Base-by-base conservation (phyloP, 345 rosid genomes). In the Salix purpurea region DNA sequence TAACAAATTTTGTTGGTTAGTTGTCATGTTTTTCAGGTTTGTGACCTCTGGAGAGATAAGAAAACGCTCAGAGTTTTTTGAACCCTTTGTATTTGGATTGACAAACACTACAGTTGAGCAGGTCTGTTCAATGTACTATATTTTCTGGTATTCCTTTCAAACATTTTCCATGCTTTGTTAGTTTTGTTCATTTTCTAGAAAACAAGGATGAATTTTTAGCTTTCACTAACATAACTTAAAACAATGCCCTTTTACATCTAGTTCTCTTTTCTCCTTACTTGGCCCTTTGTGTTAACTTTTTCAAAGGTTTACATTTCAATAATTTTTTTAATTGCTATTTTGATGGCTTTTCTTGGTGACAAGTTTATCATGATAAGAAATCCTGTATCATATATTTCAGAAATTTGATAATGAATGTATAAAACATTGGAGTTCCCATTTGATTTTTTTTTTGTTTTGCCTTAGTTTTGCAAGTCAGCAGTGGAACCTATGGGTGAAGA, bases 401-500 rank as follows among this genome's bases (percentile, higher is more conserved):
- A 10, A 67, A 6, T 67, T 69, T 64, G 69, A 23, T 58, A n/a
- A 58, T n/a, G 64, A 58, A n/a, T 58, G 28, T 28, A 58, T 58
- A 58, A 58, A 14, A 74, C 26, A 54, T 67, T 42, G 50, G 56
- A 19, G 62, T 67, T 64, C 50, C 64, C 77, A 54, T 42, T 73
- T 11, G 61, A 65, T 13, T 21, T 77, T 70, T 73, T 77, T 72
- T 71, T 56, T 79, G 75, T 75, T 78, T 54, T 83, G 77, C 60
- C n/a, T 39, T 85, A 96, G 99, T 96, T 95, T 78, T 94, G 99
- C 98, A 96, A 94, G 88, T 86, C 98, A 30, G 88, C 99, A 0
- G 98, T 96, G 78, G 99, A 96, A 85, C 99, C 99, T 10, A 96
- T 96, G 99, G 98, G 99, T 65, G 99, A 96, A 85, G 98, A 94